These are phyloP conservation scores for Blastobotrys mokoenaii DNA, from an alignment of 805 yeast genomes.

Conservation along the genomic window DNA sequence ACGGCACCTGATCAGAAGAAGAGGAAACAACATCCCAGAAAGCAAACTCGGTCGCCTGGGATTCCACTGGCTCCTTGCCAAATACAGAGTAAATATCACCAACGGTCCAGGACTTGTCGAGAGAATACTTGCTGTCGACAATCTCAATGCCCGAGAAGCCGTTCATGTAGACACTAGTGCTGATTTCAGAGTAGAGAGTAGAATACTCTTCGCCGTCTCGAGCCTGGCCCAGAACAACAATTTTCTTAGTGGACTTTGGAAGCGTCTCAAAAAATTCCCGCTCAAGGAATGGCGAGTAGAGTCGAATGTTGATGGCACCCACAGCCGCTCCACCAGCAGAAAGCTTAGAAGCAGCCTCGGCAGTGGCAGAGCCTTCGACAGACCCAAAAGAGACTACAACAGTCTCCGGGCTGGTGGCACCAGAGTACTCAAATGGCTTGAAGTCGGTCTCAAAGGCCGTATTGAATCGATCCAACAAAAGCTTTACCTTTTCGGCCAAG, in stretches of 20 bases:
- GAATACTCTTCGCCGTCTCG: slow-evolving; percentile 29
- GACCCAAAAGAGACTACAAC: slow-evolving; percentile 83
- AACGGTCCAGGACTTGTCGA: slow-evolving; percentile 14
- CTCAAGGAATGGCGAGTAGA: slow-evolving; percentile 72
- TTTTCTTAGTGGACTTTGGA: slow-evolving; percentile 47
- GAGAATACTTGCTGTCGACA: slow-evolving; percentile 28
- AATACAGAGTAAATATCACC: slow-evolving; percentile 14
- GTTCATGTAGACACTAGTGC: slow-evolving; percentile 41
- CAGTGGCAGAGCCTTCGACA: slow-evolving; percentile 48
- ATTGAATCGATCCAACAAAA: slow-evolving; percentile 8
- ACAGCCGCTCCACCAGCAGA: slow-evolving; percentile 33
- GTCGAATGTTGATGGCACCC: slow-evolving; percentile 64
- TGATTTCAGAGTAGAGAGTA: slow-evolving; percentile 58
- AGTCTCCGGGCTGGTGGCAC: slow-evolving; percentile 51
- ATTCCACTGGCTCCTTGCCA: slow-evolving; percentile 20
- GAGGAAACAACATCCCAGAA: slow-evolving; percentile 67
- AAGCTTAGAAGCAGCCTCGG: slow-evolving; percentile 34
- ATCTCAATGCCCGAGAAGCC: slow-evolving; percentile 19
- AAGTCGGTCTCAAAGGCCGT: slow-evolving; percentile 46
- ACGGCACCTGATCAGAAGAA: slow-evolving; percentile 45
- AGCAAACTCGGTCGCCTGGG: slow-evolving; percentile 32
- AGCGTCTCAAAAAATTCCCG: slow-evolving; percentile 49
- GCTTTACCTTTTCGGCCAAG: slow-evolving; percentile 7
- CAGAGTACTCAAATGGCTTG: slow-evolving; percentile 62
- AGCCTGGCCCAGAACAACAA: slow-evolving; percentile 63